These are phyloP conservation scores for Phytophthora fragariae DNA, from an alignment of 352 stramenopile genomes.

Conservation along the genomic window DNA sequence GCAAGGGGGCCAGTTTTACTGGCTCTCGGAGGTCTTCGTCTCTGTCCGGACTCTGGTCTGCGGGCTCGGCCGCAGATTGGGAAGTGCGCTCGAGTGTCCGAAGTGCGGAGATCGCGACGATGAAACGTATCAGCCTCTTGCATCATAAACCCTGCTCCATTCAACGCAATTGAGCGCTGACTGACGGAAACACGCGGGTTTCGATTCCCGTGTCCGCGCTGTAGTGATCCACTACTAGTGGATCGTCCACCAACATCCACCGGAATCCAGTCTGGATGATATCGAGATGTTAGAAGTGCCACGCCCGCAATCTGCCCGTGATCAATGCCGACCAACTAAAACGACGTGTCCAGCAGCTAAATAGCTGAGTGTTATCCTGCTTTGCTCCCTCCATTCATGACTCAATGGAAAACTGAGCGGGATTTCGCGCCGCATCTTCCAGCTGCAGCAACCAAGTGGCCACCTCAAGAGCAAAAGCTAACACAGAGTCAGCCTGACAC, in stretches of 20 bases:
- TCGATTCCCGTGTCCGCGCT: neutral
- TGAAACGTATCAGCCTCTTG: neutral
- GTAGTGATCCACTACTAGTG: too few relatives aligned
- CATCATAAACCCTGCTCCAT: neutral
- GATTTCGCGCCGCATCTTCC: too few relatives aligned
- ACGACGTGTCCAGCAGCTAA: neutral
- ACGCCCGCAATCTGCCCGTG: neutral
- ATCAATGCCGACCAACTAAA: neutral
- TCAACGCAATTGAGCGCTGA: neutral
- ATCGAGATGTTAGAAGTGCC: neutral
- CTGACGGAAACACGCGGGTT: neutral
- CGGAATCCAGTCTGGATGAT: neutral
- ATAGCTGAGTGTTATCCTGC: neutral
- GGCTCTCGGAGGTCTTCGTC: too few relatives aligned
- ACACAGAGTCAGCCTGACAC: neutral
- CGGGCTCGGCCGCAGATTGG: too few relatives aligned
- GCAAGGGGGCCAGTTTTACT: too few relatives aligned
- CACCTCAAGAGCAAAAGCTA: neutral
- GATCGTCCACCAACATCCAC: too few relatives aligned
- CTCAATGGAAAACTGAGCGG: neutral
- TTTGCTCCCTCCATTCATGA: neutral
- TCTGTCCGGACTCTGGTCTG: too few relatives aligned
- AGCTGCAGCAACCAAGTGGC: neutral
- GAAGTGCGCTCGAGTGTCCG: conserved; percentile 46
- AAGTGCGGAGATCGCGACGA: conserved; percentile 34